phyloP scores from a whole-genome alignment of 129 eudicot genomes.

The Gnaphalium uliginosum region DNA sequence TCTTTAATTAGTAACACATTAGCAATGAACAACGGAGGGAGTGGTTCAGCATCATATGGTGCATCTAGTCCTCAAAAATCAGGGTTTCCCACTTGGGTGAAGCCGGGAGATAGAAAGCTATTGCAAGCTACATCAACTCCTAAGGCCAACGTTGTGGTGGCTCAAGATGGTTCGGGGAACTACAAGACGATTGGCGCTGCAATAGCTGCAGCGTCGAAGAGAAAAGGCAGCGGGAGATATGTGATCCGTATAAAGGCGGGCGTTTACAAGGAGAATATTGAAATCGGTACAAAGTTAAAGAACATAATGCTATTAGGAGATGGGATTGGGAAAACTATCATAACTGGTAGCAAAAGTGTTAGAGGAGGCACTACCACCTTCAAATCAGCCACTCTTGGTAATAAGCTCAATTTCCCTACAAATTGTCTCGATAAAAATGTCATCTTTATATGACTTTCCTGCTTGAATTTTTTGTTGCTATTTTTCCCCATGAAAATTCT shows the following conservation, averaged over 20 bases:
- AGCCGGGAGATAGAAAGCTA: constrained; percentile 49
- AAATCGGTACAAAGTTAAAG: constrained; percentile 42
- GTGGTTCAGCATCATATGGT: constrained; percentile 11
- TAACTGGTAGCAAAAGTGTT: constrained; percentile 70
- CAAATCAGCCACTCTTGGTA: constrained; percentile 82
- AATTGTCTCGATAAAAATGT: background rate
- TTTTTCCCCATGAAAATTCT: too few species aligned
- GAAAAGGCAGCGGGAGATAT: constrained; percentile 48
- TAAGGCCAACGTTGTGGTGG: constrained; percentile 59
- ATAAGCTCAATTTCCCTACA: constrained; percentile 12
- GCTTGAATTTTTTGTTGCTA: background rate
- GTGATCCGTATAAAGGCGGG: constrained; percentile 66
- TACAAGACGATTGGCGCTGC: constrained; percentile 53
- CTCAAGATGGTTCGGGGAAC: constrained; percentile 74
- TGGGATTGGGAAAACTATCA: constrained; percentile 70
- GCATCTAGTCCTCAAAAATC: constrained; percentile 26
- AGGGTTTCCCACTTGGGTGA: constrained; percentile 66
- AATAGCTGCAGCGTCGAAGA: constrained; percentile 51
- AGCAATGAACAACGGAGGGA: constrained; percentile 46
- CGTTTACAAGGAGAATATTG: constrained; percentile 57
- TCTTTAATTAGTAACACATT: constrained; percentile 57
- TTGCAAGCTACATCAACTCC: constrained; percentile 43
- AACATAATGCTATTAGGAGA: constrained; percentile 79
- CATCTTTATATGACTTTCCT: background rate
- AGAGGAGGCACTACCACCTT: constrained; percentile 74